Conservation (phyloP, 208 protist genomes). For the Trypanosoma avium region DNA sequence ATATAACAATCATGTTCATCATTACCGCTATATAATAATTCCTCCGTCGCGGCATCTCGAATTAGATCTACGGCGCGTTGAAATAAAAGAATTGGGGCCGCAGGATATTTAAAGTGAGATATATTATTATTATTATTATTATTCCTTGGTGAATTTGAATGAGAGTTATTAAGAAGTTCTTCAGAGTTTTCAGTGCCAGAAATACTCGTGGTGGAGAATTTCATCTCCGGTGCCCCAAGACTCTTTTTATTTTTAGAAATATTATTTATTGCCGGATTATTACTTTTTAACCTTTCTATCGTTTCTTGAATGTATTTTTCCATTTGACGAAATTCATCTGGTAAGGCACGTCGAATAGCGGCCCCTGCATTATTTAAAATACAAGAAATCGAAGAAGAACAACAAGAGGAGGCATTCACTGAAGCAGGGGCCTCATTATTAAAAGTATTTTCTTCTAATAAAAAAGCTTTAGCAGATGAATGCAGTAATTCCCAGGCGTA, state of each 20-base stretch:
- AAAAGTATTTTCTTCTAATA: constrained; percentile 1
- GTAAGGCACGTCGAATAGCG: not conserved
- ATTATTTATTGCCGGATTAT: no score
- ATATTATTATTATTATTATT: no score
- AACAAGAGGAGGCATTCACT: no score
- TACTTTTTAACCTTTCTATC: constrained; percentile 7
- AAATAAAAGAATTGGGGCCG: constrained; percentile 22
- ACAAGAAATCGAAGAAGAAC: no score
- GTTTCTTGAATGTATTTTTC: constrained; percentile 29
- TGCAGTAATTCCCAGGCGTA: constrained; percentile 25
- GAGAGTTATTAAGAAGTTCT: not conserved
- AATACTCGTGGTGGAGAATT: constrained; percentile 11
- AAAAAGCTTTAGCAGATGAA: not conserved
- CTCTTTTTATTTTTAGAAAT: not conserved
- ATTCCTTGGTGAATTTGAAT: not conserved
- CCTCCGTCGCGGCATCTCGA: constrained; percentile 21
- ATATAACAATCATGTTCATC: constrained; percentile 7
- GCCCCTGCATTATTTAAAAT: not conserved
- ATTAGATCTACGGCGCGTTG: constrained; percentile 22
- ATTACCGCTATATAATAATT: constrained; percentile 15
- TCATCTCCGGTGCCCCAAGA: not conserved
- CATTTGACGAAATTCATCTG: constrained; percentile 17
- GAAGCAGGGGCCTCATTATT: no score
- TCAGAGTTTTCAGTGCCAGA: not conserved
- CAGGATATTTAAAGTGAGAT: constrained; percentile 11